phyloP scores from a whole-genome alignment of 164 flowering plant genomes.

The Santalum album region DNA sequence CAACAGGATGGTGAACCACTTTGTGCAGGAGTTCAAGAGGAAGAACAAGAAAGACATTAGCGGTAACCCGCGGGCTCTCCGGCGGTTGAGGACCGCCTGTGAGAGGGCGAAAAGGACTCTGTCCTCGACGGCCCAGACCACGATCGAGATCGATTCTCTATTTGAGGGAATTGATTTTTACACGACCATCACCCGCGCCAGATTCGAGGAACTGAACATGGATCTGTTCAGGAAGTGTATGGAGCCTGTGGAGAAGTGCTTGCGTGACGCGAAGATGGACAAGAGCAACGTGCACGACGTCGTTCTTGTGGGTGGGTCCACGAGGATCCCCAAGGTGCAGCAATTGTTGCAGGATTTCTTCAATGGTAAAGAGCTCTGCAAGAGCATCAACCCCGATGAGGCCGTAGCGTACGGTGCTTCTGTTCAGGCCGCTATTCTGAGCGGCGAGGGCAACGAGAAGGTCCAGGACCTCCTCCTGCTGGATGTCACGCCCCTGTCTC shows the following conservation, averaged over 20 bases:
- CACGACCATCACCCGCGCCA: constrained; percentile 31
- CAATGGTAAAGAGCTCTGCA: constrained; percentile 33
- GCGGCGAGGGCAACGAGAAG: constrained; percentile 33
- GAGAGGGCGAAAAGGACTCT: constrained; percentile 41
- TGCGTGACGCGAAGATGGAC: constrained; percentile 39
- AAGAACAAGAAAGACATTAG: constrained; percentile 35
- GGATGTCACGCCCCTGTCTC: constrained; percentile 33
- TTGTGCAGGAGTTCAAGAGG: constrained; percentile 33
- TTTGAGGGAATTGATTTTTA: constrained; percentile 38
- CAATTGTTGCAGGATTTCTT: constrained; percentile 34
- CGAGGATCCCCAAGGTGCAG: constrained; percentile 39
- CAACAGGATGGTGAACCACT: constrained; percentile 32
- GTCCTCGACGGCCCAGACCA: constrained; percentile 31
- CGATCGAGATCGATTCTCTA: constrained; percentile 31
- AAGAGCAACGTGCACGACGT: constrained; percentile 33
- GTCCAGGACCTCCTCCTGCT: constrained; percentile 27
- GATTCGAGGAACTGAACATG: constrained; percentile 41
- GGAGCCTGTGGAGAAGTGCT: constrained; percentile 39
- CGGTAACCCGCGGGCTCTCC: constrained; percentile 31
- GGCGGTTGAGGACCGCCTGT: constrained; percentile 36
- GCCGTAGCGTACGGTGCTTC: constrained; percentile 44
- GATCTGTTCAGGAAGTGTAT: constrained; percentile 36
- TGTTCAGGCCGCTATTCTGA: constrained; percentile 30
- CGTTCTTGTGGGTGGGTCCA: constrained; percentile 37
- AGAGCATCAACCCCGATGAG: constrained; percentile 37